These are phyloP conservation scores for Eutypa lata DNA, from an alignment of 2,329 filamentous ascomycete species.

Conservation along the genomic window DNA sequence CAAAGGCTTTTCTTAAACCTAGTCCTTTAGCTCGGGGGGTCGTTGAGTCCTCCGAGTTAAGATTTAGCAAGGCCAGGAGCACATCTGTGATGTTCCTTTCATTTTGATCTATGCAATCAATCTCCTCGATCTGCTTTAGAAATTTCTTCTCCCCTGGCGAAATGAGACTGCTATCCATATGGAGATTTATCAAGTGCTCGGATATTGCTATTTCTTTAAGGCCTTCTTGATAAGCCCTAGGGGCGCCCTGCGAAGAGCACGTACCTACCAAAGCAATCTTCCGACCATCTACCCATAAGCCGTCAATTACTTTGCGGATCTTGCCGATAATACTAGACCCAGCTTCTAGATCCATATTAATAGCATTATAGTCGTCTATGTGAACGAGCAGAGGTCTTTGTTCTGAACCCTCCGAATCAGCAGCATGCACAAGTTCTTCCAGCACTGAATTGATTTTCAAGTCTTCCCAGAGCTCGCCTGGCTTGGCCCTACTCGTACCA, in stretches of 20 bases:
- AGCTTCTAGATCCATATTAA: constrained; percentile 62
- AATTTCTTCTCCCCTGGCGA: not conserved
- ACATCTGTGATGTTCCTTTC: constrained; percentile 24
- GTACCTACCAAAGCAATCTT: constrained; percentile 79
- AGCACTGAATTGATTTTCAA: constrained; percentile 58
- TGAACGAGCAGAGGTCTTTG: constrained; percentile 65
- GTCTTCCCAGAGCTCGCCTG: constrained; percentile 56
- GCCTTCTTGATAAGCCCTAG: constrained; percentile 38
- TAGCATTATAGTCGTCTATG: constrained; percentile 76
- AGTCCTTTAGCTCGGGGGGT: constrained; percentile 8
- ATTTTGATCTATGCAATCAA: constrained; percentile 24
- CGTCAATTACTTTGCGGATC: constrained; percentile 69
- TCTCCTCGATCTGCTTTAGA: constrained; percentile 7
- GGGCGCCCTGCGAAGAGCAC: constrained; percentile 54
- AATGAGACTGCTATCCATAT: constrained; percentile 1
- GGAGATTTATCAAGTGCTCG: constrained; percentile 30
- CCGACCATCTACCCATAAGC: constrained; percentile 67
- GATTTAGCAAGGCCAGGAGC: constrained; percentile 19
- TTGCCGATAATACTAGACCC: constrained; percentile 67
- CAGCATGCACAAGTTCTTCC: constrained; percentile 52
- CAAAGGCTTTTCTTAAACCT: constrained; percentile 9
- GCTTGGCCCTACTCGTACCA: constrained; percentile 33
- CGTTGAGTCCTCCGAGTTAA: not conserved
- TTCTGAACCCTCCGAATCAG: constrained; percentile 31
- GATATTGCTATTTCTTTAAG: constrained; percentile 36